Base-by-base conservation (phyloP, 108 stramenopile genomes). In the Fragilariopsis cylindrus region DNA sequence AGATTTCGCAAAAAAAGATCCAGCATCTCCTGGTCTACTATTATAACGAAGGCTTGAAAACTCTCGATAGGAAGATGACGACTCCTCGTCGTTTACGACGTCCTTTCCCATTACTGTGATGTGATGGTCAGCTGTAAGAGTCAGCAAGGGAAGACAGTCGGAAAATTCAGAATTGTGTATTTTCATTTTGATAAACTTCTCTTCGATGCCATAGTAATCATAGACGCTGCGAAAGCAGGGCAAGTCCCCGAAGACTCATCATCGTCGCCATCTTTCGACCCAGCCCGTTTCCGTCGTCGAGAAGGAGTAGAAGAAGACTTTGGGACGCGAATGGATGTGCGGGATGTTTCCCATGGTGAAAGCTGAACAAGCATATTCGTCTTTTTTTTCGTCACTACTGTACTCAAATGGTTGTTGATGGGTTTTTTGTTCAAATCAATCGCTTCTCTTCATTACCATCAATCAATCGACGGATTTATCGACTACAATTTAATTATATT, bases 51-150 rank as follows among this genome's bases (percentile, higher is more conserved):
- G 69, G 21, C 48, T 55, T 7, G 73, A 43, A 52, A 71, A 75
- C 49, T 80, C 79, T 62, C 53, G 42, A 60, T 74, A 77, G 13
- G 66, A 46, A 21, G 67, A 48, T 7, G 5, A 44, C 41, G 43
- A 41, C 19, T 48, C 48, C 6, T 47, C 18, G 12, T 41, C 67
- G 12, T 7, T 46, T 19, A 39, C 9, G 18, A 47, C 5, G 12
- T 52, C 62, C 65, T 69, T 72, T 48, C 81, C 81, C 42, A 82
- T 15, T 7, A 76, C 73, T 30, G 60, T 57, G 15, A 82, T 67
- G 40, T 71, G 60, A 46, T 84, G 83, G 9, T 68, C 76, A 15
- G 80, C 64, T 11, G 83, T 80, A 13, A 80, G 45, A 7, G 76
- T 42, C 41, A 81, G 49, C 5, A 80, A 30, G 5, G 79, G 76